Evolutionary conservation across 768 basidiomycete species (phyloP).

Genomic region (Termitomyces sp.): DNA sequence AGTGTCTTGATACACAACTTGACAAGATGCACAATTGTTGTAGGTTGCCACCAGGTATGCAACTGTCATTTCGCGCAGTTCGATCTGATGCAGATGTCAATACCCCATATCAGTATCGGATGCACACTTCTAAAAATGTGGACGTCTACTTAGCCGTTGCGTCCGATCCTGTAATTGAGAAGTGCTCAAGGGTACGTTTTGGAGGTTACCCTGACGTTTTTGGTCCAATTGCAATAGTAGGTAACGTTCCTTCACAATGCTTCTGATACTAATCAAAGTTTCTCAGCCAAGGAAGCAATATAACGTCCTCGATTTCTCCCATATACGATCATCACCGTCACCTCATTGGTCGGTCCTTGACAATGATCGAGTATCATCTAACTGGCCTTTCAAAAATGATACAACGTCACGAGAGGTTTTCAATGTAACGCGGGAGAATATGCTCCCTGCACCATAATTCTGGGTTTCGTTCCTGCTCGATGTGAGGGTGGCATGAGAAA

Average conservation of each 20-base stretch:
- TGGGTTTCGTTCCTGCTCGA: background rate
- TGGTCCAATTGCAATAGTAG: constrained; percentile 14
- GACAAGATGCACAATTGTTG: constrained; percentile 53
- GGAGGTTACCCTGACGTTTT: constrained; percentile 47
- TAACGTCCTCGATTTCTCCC: constrained; percentile 81
- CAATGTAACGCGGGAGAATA: background rate
- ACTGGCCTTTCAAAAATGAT: constrained; percentile 7
- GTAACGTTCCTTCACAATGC: background rate
- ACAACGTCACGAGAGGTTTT: background rate
- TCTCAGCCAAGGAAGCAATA: constrained; percentile 38
- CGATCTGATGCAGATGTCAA: background rate
- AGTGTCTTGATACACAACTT: constrained; percentile 72
- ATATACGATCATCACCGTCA: constrained; percentile 69
- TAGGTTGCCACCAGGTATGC: constrained; percentile 78
- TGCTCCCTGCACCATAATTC: constrained; percentile 1
- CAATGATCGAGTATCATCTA: constrained; percentile 7
- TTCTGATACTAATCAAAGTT: background rate
- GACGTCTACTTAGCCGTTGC: constrained; percentile 61
- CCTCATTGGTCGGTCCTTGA: constrained; percentile 61
- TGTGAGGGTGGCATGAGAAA: background rate
- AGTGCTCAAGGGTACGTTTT: constrained; percentile 61
- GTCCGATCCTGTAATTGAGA: constrained; percentile 80
- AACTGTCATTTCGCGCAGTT: background rate
- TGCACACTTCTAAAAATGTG: constrained; percentile 67
- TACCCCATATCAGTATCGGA: constrained; percentile 60